These are phyloP conservation scores for Bauhinia variegata DNA, from an alignment of 306 rosid genomes.

Conservation along the genomic window DNA sequence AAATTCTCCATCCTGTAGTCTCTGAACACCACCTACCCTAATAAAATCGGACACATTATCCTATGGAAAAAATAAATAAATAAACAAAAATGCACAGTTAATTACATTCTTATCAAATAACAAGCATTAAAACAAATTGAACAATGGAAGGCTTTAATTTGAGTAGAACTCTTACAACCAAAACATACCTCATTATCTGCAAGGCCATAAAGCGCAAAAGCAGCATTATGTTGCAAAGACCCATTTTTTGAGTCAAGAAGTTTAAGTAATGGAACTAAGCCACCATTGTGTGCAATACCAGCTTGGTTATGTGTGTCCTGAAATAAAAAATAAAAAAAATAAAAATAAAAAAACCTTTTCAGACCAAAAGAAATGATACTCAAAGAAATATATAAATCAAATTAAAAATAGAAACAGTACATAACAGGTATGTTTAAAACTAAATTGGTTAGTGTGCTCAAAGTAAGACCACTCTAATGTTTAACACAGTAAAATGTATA, in stretches of 20 bases:
- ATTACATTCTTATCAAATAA: slow-evolving; percentile 35
- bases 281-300: slow-evolving; percentile 96
- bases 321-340: slow-evolving; percentile 42
- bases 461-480: background rate
- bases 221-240: slow-evolving; percentile 97
- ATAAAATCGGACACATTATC: slow-evolving; percentile 96
- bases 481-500: slow-evolving; percentile 8
- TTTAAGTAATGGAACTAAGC: slow-evolving; percentile 84
- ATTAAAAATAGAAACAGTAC: slow-evolving; percentile 8
- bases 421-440: slow-evolving; percentile 13
- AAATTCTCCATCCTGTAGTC: slow-evolving; percentile 96
- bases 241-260: slow-evolving; percentile 99
- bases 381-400: slow-evolving; percentile 10
- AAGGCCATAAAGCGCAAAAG: slow-evolving; percentile 97
- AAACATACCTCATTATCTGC: slow-evolving; percentile 90
- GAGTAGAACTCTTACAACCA: slow-evolving; percentile 23
- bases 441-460: slow-evolving; percentile 9
- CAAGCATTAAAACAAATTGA: slow-evolving; percentile 27
- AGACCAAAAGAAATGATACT: slow-evolving; percentile 27
- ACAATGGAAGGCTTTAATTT: slow-evolving; percentile 21
- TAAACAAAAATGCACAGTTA: slow-evolving; percentile 34
- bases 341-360: slow-evolving; percentile 31
- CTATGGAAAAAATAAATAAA: slow-evolving; percentile 53
- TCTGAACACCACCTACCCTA: slow-evolving; percentile 96
- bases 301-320: slow-evolving; percentile 98